Evolutionary conservation across 495 filamentous ascomycete genomes (phyloP).

Genomic region (Amorphotheca resinae): DNA sequence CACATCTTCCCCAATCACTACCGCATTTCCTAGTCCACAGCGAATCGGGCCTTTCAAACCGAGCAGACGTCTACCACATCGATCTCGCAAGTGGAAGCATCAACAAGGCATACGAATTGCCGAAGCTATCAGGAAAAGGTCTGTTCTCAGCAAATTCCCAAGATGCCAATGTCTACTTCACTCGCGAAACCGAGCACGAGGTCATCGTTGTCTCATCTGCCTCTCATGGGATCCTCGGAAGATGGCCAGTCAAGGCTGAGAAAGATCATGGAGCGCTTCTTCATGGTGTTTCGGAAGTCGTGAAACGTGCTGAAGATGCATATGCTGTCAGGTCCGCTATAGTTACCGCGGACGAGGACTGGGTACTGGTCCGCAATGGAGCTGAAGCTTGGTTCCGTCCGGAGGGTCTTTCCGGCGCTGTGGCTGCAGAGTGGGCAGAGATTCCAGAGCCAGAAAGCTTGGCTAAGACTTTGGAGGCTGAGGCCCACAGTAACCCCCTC

Average conservation of each 20-base stretch:
- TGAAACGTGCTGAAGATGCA: conserved; percentile 45
- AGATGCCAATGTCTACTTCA: conserved; percentile 79
- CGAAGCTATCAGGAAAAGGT: conserved; percentile 52
- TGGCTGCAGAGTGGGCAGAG: conserved; percentile 70
- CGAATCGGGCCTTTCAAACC: conserved; percentile 54
- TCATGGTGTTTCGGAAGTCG: conserved; percentile 73
- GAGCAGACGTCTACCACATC: conserved; percentile 78
- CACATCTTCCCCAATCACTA: conserved; percentile 51
- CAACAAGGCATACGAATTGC: conserved; percentile 62
- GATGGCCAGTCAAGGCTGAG: conserved; percentile 47
- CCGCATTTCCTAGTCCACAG: conserved; percentile 81
- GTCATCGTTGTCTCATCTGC: conserved; percentile 59
- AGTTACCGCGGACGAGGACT: conserved; percentile 58
- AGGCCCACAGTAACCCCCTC: conserved; percentile 68
- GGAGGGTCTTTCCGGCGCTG: conserved; percentile 64
- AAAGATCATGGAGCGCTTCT: conserved; percentile 28
- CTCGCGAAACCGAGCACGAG: conserved; percentile 60
- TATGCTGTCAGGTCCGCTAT: conserved; percentile 71
- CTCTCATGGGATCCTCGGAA: conserved; percentile 60
- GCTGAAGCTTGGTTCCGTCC: conserved; percentile 65
- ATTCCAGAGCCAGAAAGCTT: conserved; percentile 57
- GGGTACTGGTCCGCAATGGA: conserved; percentile 73
- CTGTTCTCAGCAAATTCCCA: conserved; percentile 67
- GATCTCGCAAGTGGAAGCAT: conserved; percentile 52
- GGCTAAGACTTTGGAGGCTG: conserved; percentile 67